A percentile compares a stretch with the other conserved stretches of the same genome.
Conservation (phyloP, 108 stramenopile species). For the Aurantiochytrium sp. region DNA sequence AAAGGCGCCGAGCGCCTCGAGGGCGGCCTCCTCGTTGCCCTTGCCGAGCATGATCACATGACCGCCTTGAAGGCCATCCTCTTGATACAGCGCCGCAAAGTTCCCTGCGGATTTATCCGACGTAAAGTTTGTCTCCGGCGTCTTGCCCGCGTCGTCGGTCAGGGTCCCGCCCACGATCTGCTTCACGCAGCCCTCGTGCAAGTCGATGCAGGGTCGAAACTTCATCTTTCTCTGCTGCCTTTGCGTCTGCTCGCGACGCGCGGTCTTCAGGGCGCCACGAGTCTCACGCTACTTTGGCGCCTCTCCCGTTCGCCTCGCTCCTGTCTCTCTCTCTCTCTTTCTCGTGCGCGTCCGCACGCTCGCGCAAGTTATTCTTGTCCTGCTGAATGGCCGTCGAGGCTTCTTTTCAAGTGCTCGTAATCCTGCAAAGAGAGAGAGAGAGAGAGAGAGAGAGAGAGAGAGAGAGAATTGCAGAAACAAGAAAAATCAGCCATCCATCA, state of each 20-base stretch:
- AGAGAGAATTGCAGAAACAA: background rate
- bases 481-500: too few relatives aligned
- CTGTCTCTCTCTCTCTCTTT: too few relatives aligned
- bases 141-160: background rate
- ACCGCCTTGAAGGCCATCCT: constrained; percentile 72
- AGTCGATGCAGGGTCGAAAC: constrained; percentile 96
- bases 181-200: constrained; percentile 92
- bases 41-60: constrained; percentile 95
- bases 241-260: too few relatives aligned
- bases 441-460: background rate
- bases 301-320: too few relatives aligned
- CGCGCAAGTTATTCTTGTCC: too few relatives aligned
- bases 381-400: too few relatives aligned
- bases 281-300: too few relatives aligned
- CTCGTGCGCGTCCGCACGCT: too few relatives aligned
- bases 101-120: constrained; percentile 61
- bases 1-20: constrained; percentile 66
- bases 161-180: constrained; percentile 94
- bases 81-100: constrained; percentile 64
- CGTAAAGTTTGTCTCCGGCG: constrained; percentile 72
- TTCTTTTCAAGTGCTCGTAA: too few relatives aligned
- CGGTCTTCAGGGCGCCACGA: too few relatives aligned
- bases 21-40: constrained; percentile 75
- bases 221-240: constrained; percentile 52
- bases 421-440: background rate